Conservation (phyloP, 345 rosid species). For the Draba incana region DNA sequence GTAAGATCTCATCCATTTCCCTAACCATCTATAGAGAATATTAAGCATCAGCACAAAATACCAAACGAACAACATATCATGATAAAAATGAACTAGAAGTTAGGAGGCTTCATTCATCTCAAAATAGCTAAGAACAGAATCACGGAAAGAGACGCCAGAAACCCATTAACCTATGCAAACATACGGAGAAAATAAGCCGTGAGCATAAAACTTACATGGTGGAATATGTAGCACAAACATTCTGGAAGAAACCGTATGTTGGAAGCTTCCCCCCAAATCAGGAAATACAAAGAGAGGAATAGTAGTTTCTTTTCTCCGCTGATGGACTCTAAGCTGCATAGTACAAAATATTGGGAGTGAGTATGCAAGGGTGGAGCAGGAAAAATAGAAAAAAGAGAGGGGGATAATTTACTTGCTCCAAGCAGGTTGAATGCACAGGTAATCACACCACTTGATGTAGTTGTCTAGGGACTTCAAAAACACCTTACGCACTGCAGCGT, state of each 20-base stretch:
- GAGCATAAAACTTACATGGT: slow-evolving; percentile 64
- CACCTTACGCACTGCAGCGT: slow-evolving; percentile 71
- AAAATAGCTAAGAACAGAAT: slow-evolving; percentile 10
- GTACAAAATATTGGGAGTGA: slow-evolving; percentile 25
- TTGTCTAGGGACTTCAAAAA: slow-evolving; percentile 83
- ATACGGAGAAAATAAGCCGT: slow-evolving; percentile 25
- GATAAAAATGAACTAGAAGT: slow-evolving; percentile 3
- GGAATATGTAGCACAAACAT: slow-evolving; percentile 95
- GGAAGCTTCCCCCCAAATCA: slow-evolving; percentile 97
- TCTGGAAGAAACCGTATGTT: slow-evolving; percentile 89
- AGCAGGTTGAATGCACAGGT: slow-evolving; percentile 81
- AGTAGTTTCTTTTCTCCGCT: slow-evolving; percentile 82
- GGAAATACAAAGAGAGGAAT: slow-evolving; percentile 75
- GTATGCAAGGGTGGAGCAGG: slow-evolving; percentile 30
- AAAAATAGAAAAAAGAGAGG: slow-evolving; percentile 22
- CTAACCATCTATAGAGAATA: slow-evolving; percentile 71
- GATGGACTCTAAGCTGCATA: slow-evolving; percentile 76
- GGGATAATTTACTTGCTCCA: slow-evolving; percentile 74
- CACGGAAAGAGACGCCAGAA: slow-evolving; percentile 1
- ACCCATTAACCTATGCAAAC: slow-evolving; percentile 1
- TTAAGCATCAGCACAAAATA: slow-evolving; percentile 22
- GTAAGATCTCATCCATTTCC: slow-evolving; percentile 88
- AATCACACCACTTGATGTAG: slow-evolving; percentile 89
- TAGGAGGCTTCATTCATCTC: slow-evolving; percentile 17
- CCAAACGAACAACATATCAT: not conserved